A percentile compares a stretch with the other conserved stretches of the same genome.
Evolutionary conservation across 805 yeast genomes (phyloP).

Genomic region (Starmerella scarabaei): DNA sequence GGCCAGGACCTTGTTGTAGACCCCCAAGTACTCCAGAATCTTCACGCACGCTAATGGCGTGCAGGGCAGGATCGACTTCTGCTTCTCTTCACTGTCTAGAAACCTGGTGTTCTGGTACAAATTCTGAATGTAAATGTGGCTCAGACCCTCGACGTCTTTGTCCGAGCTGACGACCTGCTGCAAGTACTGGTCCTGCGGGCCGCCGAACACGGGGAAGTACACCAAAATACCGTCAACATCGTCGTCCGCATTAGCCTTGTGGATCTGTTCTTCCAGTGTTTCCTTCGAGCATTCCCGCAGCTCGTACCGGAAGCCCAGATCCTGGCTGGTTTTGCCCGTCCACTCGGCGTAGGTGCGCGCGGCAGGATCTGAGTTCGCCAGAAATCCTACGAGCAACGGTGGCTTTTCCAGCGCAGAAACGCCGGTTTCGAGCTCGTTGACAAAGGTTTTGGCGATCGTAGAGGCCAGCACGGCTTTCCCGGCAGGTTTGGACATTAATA

Average conservation of each 20-base stretch:
- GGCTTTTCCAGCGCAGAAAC: conserved; percentile 40
- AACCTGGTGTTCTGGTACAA: conserved; percentile 86
- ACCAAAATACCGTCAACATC: conserved; percentile 85
- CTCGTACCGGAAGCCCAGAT: conserved; percentile 76
- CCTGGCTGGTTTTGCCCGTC: conserved; percentile 83
- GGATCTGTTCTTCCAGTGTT: conserved; percentile 67
- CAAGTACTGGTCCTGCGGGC: conserved; percentile 85
- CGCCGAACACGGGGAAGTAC: conserved; percentile 94
- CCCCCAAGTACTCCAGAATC: conserved; percentile 77
- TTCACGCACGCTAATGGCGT: conserved; percentile 93
- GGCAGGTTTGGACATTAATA: conserved; percentile 15
- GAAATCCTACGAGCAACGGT: conserved; percentile 78
- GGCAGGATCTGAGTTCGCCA: conserved; percentile 90
- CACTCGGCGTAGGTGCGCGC: conserved; percentile 90
- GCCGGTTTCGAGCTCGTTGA: conserved; percentile 52
- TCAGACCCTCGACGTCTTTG: conserved; percentile 93
- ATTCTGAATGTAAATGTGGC: conserved; percentile 81
- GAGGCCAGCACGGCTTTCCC: conserved; percentile 66
- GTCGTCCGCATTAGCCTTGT: conserved; percentile 68
- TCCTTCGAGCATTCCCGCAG: conserved; percentile 64
- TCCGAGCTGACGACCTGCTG: conserved; percentile 87
- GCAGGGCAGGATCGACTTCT: conserved; percentile 86
- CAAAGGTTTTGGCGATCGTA: conserved; percentile 68
- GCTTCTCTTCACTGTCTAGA: conserved; percentile 49
- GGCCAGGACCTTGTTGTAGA: conserved; percentile 67